A percentile compares a stretch with the other conserved stretches of the same genome.
Evolutionary conservation across 2,329 filamentous ascomycete genomes (phyloP).

Genomic region (Aspergillus vadensis): DNA sequence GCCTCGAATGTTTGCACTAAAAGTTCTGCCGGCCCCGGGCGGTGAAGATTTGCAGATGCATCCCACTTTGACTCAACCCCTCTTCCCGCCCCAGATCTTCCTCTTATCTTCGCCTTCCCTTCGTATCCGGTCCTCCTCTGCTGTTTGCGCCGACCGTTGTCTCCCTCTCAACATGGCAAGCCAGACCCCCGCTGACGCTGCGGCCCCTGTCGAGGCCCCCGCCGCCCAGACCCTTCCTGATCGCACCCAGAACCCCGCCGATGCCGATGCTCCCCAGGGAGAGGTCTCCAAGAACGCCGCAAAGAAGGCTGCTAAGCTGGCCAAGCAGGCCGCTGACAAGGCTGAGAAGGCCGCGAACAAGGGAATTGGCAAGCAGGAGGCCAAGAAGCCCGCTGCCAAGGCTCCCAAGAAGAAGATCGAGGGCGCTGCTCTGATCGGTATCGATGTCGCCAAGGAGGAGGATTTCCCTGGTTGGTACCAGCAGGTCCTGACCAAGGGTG

Average conservation of each 20-base stretch:
- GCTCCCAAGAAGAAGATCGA: conserved; percentile 58
- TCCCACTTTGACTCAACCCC: conserved; percentile 41
- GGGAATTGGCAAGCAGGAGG: conserved; percentile 46
- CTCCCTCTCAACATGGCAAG: conserved; percentile 33
- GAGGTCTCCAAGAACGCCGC: conserved; percentile 38
- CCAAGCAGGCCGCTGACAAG: conserved; percentile 29
- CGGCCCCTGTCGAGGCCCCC: conserved; percentile 28
- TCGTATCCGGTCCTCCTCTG: conserved; percentile 22
- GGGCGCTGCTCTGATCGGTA: conserved; percentile 73
- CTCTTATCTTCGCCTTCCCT: conserved; percentile 21
- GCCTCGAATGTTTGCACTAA: conserved; percentile 33
- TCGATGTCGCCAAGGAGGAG: conserved; percentile 79
- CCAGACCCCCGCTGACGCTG: conserved; percentile 32
- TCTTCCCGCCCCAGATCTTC: conserved; percentile 18
- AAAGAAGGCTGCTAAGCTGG: conserved; percentile 29
- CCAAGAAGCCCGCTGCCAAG: conserved; percentile 48
- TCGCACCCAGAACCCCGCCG: conserved; percentile 44
- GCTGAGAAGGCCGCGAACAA: conserved; percentile 50
- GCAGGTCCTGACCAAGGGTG: conserved; percentile 93
- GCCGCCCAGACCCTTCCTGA: conserved; percentile 40
- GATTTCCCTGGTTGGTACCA: conserved; percentile 97
- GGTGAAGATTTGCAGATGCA: conserved; percentile 40
- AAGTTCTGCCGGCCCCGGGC: conserved; percentile 46
- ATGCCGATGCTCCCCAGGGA: conserved; percentile 34
- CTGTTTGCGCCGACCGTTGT: conserved; percentile 8